These are phyloP conservation scores for Polymyxa betae DNA, from an alignment of 208 protist species.

Conservation along the genomic window DNA sequence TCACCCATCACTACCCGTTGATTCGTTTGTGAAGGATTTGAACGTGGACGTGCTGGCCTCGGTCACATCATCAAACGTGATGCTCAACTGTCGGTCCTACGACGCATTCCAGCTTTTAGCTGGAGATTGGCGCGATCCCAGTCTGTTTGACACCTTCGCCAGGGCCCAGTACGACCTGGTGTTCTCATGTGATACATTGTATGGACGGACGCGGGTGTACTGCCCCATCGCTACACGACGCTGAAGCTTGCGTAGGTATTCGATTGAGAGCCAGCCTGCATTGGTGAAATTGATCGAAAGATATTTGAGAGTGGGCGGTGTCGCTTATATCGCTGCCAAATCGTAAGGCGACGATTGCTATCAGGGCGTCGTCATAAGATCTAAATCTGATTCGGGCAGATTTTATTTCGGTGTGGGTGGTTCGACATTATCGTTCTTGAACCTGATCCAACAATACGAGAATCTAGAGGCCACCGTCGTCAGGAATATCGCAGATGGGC, in stretches of 20 bases:
- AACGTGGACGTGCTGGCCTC: neutral
- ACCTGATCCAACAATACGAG: neutral
- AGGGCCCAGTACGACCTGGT: neutral
- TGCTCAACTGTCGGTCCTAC: neutral
- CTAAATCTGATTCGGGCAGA: too few relatives aligned
- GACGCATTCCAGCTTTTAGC: neutral
- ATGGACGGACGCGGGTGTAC: too few relatives aligned
- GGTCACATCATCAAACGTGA: neutral
- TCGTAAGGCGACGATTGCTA: neutral
- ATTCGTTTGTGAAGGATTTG: neutral
- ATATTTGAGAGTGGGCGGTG: neutral
- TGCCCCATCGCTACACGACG: too few relatives aligned
- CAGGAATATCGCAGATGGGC: neutral
- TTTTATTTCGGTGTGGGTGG: neutral
- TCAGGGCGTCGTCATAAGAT: too few relatives aligned
- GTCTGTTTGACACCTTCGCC: neutral
- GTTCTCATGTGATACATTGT: neutral
- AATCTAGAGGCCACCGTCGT: neutral
- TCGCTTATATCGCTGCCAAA: neutral
- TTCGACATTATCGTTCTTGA: neutral
- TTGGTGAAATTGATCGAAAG: neutral
- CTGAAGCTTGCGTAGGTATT: constrained; percentile 2
- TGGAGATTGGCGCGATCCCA: neutral
- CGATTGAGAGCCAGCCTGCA: neutral
- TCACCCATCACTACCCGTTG: too few relatives aligned